phyloP scores from a whole-genome alignment of 441 rosid species.

The Erodium texanum region DNA sequence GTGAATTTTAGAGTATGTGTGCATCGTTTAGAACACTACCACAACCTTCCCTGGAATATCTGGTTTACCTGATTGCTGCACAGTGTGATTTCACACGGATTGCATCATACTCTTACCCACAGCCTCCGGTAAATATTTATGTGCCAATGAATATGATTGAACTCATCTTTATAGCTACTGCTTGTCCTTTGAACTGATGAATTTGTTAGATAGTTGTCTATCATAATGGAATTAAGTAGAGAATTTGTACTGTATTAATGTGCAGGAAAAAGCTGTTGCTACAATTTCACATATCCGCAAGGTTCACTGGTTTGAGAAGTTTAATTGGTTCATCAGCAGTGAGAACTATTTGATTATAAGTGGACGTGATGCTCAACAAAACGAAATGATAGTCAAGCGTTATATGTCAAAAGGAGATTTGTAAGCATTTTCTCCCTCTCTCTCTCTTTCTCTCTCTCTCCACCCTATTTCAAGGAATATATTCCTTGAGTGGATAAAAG shows the following conservation, averaged over 20 bases:
- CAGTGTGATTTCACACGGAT: not conserved
- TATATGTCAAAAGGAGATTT: slow-evolving; percentile 98
- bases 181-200: not conserved
- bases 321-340: slow-evolving; percentile 94
- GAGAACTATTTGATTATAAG: slow-evolving; percentile 89
- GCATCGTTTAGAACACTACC: not conserved
- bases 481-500: not conserved
- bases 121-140: not conserved
- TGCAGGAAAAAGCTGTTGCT: slow-evolving; percentile 85
- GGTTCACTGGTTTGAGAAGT: slow-evolving; percentile 99
- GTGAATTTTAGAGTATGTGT: not conserved
- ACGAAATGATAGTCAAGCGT: slow-evolving; percentile 96
- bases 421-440: slow-evolving; percentile 39
- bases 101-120: not conserved
- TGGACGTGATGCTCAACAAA: slow-evolving; percentile 97
- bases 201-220: not conserved
- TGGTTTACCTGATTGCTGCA: not conserved
- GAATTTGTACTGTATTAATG: slow-evolving; percentile 14
- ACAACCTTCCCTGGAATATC: not conserved
- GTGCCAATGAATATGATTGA: not conserved
- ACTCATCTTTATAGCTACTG: not conserved
- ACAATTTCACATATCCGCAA: slow-evolving; percentile 88
- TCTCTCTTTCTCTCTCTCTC: not conserved
- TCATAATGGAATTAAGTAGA: not conserved
- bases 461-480: not conserved